Evolutionary conservation across 176 grass and related monocot species (phyloP).

Genomic region (Stipa capillata): DNA sequence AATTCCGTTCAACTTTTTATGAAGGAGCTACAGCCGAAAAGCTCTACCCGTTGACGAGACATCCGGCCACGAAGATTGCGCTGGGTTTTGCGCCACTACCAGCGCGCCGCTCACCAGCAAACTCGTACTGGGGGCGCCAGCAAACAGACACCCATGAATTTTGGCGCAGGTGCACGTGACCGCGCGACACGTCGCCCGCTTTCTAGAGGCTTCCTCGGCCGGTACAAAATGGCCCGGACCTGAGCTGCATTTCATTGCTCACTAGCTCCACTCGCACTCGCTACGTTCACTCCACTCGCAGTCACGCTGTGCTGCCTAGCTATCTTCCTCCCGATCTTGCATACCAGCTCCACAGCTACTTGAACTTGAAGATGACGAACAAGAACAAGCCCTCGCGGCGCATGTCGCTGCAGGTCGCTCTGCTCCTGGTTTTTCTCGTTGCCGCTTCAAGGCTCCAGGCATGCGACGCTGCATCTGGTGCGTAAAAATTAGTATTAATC

Average conservation of each 20-base stretch:
- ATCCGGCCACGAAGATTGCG: too few species aligned
- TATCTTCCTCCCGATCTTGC: background rate
- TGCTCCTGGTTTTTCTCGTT: background rate
- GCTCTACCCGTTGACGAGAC: too few species aligned
- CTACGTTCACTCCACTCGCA: too few species aligned
- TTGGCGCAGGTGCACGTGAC: background rate
- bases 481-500: too few species aligned
- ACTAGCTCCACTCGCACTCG: too few species aligned
- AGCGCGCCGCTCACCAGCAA: too few species aligned
- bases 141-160: background rate
- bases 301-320: background rate
- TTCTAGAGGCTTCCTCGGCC: background rate
- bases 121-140: too few species aligned
- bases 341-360: too few species aligned
- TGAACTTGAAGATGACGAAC: background rate
- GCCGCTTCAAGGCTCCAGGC: conserved; percentile 1
- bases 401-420: background rate
- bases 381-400: background rate
- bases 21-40: too few species aligned
- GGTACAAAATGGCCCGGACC: conserved; percentile 2
- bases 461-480: conserved; percentile 27
- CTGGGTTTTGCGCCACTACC: too few species aligned
- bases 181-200: background rate
- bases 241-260: background rate
- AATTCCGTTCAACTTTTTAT: too few species aligned